Evolutionary conservation across 257 asterid genomes (phyloP).

Genomic region (Primulina tabacum): DNA sequence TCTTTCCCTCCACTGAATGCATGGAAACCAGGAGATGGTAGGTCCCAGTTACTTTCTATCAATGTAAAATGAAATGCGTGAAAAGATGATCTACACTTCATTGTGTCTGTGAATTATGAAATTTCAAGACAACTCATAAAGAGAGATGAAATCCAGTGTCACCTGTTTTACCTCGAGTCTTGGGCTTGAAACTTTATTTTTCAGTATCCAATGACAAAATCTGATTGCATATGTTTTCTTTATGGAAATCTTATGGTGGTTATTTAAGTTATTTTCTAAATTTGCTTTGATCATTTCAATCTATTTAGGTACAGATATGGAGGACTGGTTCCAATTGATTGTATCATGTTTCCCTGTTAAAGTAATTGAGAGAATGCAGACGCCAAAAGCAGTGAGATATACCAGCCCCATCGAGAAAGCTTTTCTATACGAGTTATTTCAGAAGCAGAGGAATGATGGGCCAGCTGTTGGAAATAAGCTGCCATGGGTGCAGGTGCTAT

Average conservation of each 20-base stretch:
- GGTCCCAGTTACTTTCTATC: slow-evolving; percentile 14
- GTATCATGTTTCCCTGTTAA: slow-evolving; percentile 78
- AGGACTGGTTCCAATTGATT: slow-evolving; percentile 78
- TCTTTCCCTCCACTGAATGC: slow-evolving; percentile 73
- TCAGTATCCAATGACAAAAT: slow-evolving; percentile 8
- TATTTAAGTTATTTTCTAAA: slow-evolving; percentile 7
- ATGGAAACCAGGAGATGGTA: slow-evolving; percentile 90
- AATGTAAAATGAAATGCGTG: slow-evolving; percentile 8
- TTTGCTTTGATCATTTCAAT: slow-evolving; percentile 21
- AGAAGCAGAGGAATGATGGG: slow-evolving; percentile 74
- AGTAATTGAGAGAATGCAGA: slow-evolving; percentile 44
- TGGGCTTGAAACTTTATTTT: slow-evolving; percentile 18
- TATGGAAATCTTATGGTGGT: slow-evolving; percentile 14
- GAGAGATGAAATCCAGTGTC: slow-evolving; percentile 16
- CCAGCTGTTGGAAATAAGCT: slow-evolving; percentile 65
- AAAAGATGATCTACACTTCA: neutral
- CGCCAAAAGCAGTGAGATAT: slow-evolving; percentile 57
- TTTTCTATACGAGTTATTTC: slow-evolving; percentile 63
- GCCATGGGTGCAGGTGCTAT: slow-evolving; percentile 66
- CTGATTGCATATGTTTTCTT: slow-evolving; percentile 6
- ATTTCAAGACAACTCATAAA: neutral
- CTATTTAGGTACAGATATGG: slow-evolving; percentile 65
- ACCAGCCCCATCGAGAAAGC: slow-evolving; percentile 52
- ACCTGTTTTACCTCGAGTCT: slow-evolving; percentile 21
- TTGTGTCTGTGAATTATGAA: slow-evolving; percentile 3